Evolutionary conservation across 73 alveolate species (phyloP).

Genomic region (Tetrahymena thermophila): DNA sequence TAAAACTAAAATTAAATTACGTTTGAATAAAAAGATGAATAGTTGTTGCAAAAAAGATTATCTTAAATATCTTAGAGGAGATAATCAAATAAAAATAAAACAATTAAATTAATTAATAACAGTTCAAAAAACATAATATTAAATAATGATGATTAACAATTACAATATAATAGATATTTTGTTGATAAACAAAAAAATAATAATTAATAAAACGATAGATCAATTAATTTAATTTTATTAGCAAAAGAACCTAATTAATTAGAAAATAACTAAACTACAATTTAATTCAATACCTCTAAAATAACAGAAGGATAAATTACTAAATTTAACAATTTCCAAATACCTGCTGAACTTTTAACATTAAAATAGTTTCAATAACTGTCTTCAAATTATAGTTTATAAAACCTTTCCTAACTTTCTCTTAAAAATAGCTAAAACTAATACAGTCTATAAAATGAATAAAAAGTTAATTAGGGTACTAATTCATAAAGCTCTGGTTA

Average conservation of each 20-base stretch:
- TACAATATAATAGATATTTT: too few relatives aligned
- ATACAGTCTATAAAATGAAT: background rate
- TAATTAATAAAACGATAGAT: too few relatives aligned
- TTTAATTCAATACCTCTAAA: background rate
- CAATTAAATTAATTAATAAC: too few relatives aligned
- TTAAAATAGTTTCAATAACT: background rate
- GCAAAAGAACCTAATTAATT: too few relatives aligned
- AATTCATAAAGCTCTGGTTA: background rate
- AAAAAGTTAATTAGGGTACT: too few relatives aligned
- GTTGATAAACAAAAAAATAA: background rate
- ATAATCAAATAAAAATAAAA: background rate
- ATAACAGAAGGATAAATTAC: background rate
- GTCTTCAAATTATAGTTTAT: background rate
- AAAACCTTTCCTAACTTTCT: background rate
- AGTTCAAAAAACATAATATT: background rate
- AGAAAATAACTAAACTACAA: background rate
- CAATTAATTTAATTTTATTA: too few relatives aligned
- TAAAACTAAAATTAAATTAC: too few relatives aligned
- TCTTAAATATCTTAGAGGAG: background rate
- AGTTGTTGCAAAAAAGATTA: background rate
- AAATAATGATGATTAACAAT: background rate
- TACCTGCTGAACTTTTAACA: background rate
- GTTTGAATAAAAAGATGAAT: too few relatives aligned
- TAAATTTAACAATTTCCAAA: too few relatives aligned
- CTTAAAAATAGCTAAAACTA: background rate